phyloP scores from a whole-genome alignment of 2,329 filamentous ascomycete genomes.

The Plenodomus biglobosus region DNA sequence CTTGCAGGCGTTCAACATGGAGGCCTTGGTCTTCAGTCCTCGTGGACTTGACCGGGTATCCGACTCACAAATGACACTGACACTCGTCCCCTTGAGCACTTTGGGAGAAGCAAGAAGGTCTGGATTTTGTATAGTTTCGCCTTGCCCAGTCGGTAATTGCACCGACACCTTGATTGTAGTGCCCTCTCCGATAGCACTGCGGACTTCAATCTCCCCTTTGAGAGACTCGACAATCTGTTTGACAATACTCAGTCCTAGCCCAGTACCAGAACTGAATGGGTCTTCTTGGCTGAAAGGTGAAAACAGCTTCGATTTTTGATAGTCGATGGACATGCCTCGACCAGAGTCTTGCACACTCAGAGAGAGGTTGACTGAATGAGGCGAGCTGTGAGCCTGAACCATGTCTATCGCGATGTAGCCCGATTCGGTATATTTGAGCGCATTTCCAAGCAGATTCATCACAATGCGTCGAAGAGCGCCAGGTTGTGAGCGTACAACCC shows the following conservation, averaged over 20 bases:
- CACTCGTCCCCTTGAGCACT: conserved; percentile 21
- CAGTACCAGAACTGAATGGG: conserved; percentile 36
- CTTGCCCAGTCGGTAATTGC: conserved; percentile 20
- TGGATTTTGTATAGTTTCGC: conserved; percentile 13
- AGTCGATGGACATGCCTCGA: conserved; percentile 41
- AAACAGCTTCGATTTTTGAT: conserved; percentile 35
- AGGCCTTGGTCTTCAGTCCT: conserved; percentile 29
- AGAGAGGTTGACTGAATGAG: conserved; percentile 21
- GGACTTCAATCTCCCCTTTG: conserved; percentile 36
- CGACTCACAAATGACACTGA: conserved; percentile 25
- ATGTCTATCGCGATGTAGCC: conserved; percentile 36
- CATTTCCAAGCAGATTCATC: conserved; percentile 42
- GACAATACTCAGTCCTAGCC: conserved; percentile 41
- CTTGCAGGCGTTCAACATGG: conserved; percentile 27
- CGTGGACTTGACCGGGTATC: conserved; percentile 22
- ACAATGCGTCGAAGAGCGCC: conserved; percentile 39
- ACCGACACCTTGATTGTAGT: conserved; percentile 31
- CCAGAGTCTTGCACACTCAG: conserved; percentile 45
- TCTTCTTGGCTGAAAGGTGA: conserved; percentile 42
- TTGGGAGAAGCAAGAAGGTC: conserved; percentile 16
- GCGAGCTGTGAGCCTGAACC: conserved; percentile 13
- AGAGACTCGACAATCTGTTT: conserved; percentile 40
- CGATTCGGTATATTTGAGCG: conserved; percentile 39
- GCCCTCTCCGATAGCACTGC: conserved; percentile 29
- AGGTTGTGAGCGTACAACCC: conserved; percentile 33